phyloP scores from a whole-genome alignment of 768 basidiomycete species.

The Sporobolomyces phaffii region DNA sequence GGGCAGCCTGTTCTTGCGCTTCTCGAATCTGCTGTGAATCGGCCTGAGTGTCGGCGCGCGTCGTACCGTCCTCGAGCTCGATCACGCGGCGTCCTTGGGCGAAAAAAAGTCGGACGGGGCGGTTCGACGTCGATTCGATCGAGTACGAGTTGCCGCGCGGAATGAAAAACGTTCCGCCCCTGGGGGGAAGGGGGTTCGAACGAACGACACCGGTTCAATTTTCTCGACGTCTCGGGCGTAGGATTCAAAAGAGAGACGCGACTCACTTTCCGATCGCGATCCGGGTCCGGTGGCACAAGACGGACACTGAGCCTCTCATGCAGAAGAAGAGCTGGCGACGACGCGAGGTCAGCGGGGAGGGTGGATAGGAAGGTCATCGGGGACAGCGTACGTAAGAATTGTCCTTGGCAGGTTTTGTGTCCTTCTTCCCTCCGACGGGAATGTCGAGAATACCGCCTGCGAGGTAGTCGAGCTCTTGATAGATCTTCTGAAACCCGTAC shows the following conservation, averaged over 20 bases:
- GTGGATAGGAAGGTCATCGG: not conserved
- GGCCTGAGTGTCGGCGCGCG: constrained; percentile 12
- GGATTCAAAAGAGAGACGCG: not conserved
- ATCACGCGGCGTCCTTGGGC: constrained; percentile 62
- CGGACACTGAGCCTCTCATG: constrained; percentile 79
- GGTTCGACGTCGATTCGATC: constrained; percentile 50
- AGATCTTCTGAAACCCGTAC: constrained; percentile 87
- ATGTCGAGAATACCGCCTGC: constrained; percentile 83
- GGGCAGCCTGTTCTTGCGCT: constrained; percentile 37
- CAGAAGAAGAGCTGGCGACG: constrained; percentile 63
- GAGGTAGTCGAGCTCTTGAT: constrained; percentile 82
- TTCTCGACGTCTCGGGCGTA: not conserved
- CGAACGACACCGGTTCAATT: too few species aligned
- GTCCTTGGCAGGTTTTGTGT: constrained; percentile 80
- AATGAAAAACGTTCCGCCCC: constrained; percentile 38
- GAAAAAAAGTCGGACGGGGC: constrained; percentile 80
- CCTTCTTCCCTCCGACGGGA: constrained; percentile 72
- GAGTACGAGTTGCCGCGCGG: constrained; percentile 36
- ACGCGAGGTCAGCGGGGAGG: not conserved
- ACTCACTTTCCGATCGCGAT: constrained; percentile 56
- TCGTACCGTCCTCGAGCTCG: constrained; percentile 21
- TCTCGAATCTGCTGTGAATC: constrained; percentile 35
- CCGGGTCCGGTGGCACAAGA: constrained; percentile 71
- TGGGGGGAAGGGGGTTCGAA: not conserved
- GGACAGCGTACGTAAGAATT: constrained; percentile 74